Base-by-base conservation (phyloP, 2,329 filamentous ascomycete genomes). In the Diplodia mutila region DNA sequence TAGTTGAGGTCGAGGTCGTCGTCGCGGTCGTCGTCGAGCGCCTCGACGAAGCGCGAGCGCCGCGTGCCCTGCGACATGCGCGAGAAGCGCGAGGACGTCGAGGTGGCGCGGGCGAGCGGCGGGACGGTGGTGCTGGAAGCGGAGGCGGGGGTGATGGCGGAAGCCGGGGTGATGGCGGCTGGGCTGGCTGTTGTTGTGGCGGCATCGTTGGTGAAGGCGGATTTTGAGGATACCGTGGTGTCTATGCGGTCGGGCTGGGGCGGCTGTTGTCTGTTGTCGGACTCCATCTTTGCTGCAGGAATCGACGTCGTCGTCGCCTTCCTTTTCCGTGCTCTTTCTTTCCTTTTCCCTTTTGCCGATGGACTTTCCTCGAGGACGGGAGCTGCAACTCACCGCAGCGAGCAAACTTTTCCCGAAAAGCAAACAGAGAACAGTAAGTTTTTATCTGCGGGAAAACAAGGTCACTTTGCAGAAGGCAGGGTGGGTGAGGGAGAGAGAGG, bases 11-110 rank as follows among this genome's bases (percentile, higher is more conserved):
- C 59, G 42, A 37, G 12, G 52, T 59, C 64, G 46, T 49, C 39
- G 29, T 51, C 53, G 39, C 34, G 27, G 34, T 53, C 53, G 39
- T 59, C 39, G 34, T 53, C 34, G 34, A 66, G 52, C 21, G 54
- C 54, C 21, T 66, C 64, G 54, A 59, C 42, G 52, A 66, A 66
- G 64, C 64, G 64, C 53, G 53, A 59, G 27, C 64, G 64, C 7
- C 64, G 52, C 9, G 64, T 57, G 46, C 52, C 53, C 53, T 59
- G 64, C 21, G 39, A 49, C n/a, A 63, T 34, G 39, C 23, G 46
- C 42, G 59, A 63, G 59, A 63, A 63, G 59, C 59, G 59, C 27
- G 64, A 66, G 6, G 42, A 34, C 14, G 52, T 51, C 3, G 64
- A 66, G 2, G 23, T 9, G 27, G 53, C n/a, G 53, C 64, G 64